Conservation (phyloP, 2,329 filamentous ascomycete species). For the Dissoconium aciculare region DNA sequence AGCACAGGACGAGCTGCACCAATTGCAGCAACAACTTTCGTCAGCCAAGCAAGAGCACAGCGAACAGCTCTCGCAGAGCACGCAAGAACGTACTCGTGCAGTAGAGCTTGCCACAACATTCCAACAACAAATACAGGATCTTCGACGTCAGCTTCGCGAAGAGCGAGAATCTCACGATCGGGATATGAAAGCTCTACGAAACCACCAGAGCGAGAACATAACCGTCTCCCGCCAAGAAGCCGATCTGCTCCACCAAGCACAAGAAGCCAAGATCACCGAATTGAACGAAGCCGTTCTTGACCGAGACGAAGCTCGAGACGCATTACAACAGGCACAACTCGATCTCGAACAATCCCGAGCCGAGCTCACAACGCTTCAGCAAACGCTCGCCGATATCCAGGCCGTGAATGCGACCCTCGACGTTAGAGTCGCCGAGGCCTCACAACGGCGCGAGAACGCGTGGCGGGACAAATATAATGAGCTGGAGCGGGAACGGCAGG, state of each 20-base stretch:
- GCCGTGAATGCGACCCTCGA: constrained; percentile 16
- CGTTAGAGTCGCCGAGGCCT: constrained; percentile 10
- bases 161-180: constrained; percentile 12
- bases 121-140: constrained; percentile 14
- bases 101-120: constrained; percentile 12
- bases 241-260: constrained; percentile 10
- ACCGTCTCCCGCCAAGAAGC: constrained; percentile 1
- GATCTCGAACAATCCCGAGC: constrained; percentile 3
- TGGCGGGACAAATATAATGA: constrained; percentile 14
- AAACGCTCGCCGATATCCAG: constrained; percentile 9
- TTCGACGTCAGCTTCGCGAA: constrained; percentile 14
- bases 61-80: constrained; percentile 9
- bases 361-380: constrained; percentile 3
- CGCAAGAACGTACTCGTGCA: constrained; percentile 11
- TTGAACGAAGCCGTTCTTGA: constrained; percentile 18
- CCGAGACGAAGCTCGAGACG: constrained; percentile 16
- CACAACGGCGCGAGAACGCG: constrained; percentile 13
- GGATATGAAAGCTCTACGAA: constrained; percentile 11
- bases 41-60: constrained; percentile 8
- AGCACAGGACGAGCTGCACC: constrained; percentile 7
- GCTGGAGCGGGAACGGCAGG: constrained; percentile 19
- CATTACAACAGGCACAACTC: constrained; percentile 4
- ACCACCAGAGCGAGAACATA: constrained; percentile 7
- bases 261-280: constrained; percentile 13
- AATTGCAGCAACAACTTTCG: constrained; percentile 8